Percentiles rank a stretch among this genome's conserved stretches.
These are phyloP conservation scores for Dactylellina cionopaga DNA, from an alignment of 2,329 filamentous ascomycete genomes.

Conservation along the genomic window DNA sequence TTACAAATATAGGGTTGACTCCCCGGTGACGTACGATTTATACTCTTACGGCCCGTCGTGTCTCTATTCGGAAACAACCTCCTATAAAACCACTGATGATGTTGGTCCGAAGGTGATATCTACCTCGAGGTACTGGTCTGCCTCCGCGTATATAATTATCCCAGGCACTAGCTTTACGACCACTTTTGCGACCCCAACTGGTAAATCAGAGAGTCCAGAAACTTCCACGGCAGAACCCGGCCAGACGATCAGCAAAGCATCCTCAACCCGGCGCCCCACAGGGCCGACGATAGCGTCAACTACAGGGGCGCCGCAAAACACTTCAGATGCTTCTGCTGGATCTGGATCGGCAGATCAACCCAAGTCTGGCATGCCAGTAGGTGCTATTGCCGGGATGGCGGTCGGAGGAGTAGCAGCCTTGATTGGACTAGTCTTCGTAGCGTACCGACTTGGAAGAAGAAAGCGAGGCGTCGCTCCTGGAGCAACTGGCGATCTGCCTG, in stretches of 20 bases:
- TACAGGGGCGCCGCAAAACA: not conserved
- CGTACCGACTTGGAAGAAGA: conserved; percentile 8
- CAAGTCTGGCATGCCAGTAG: not conserved
- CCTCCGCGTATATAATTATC: conserved; percentile 10
- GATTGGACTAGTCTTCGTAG: not conserved
- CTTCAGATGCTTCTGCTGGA: not conserved
- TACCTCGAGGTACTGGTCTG: conserved; percentile 8
- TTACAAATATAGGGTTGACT: not conserved
- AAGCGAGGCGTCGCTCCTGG: not conserved
- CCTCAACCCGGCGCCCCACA: conserved; percentile 1
- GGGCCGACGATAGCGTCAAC: not conserved
- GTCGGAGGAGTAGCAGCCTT: conserved; percentile 6
- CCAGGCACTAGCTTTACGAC: conserved; percentile 18
- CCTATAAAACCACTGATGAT: not conserved
- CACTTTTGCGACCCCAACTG: not conserved
- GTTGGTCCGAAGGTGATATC: conserved; percentile 13
- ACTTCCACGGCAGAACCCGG: conserved; percentile 3
- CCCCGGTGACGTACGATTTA: conserved; percentile 13
- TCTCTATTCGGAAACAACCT: conserved; percentile 12
- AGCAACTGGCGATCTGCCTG: not conserved
- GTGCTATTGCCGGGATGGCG: conserved; percentile 1
- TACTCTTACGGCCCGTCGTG: conserved; percentile 10
- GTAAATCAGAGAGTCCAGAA: not conserved
- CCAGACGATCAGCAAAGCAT: not conserved
- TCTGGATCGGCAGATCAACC: not conserved